Conservation (phyloP, 768 basidiomycete species). For the Leccinum variicolor region DNA sequence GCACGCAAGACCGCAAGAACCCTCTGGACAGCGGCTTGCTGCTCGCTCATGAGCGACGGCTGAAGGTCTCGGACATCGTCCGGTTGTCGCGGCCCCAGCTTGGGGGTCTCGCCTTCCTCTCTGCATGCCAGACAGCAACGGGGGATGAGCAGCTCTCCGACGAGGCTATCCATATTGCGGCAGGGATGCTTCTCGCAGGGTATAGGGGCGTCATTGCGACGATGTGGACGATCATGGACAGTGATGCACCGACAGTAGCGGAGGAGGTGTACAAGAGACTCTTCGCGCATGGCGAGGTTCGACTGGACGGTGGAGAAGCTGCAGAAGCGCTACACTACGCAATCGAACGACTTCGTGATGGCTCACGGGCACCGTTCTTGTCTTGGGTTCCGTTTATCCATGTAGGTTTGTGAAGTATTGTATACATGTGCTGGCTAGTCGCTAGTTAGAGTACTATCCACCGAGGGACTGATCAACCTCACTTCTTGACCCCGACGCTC, state of each 20-base stretch:
- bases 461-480: too few relatives aligned
- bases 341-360: neutral
- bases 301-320: neutral
- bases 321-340: neutral
- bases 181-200: neutral
- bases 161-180: neutral
- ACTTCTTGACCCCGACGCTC: too few relatives aligned
- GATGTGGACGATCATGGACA: neutral
- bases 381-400: neutral
- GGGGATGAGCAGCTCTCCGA: neutral
- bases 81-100: constrained; percentile 1
- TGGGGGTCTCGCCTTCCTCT: constrained; percentile 27
- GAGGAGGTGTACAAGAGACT: neutral
- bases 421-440: neutral
- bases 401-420: neutral
- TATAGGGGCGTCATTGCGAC: neutral
- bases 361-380: neutral
- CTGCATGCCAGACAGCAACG: neutral
- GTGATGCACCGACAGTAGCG: neutral
- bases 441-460: too few relatives aligned
- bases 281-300: neutral
- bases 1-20: constrained; percentile 8
- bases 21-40: constrained; percentile 22
- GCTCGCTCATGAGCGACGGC: neutral
- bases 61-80: neutral